A percentile compares a stretch with the other conserved stretches of the same genome.
These are phyloP conservation scores for Vaccinium myrtillus DNA, from an alignment of 148 eudicot genomes.

Conservation along the genomic window DNA sequence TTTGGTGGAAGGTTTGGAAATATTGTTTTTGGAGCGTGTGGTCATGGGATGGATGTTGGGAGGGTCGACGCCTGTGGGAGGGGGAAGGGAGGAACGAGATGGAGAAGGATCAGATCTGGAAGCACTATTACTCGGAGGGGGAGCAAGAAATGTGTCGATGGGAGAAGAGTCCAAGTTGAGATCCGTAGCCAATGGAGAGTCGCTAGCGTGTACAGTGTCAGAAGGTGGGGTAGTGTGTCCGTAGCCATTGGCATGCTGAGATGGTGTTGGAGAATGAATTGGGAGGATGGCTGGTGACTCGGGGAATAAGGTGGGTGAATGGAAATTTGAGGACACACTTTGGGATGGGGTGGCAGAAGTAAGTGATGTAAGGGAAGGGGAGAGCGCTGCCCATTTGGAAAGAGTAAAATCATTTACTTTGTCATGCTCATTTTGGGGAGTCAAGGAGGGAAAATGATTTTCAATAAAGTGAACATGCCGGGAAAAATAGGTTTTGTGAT, in stretches of 20 bases:
- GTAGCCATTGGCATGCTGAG: no score
- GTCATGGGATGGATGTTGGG: neutral
- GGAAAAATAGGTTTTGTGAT: neutral
- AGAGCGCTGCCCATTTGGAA: neutral
- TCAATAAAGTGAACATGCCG: constrained; percentile 11
- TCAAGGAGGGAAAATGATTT: neutral
- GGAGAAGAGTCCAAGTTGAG: constrained; percentile 5
- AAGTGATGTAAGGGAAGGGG: neutral
- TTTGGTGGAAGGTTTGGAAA: neutral
- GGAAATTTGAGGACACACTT: neutral
- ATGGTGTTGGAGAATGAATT: neutral
- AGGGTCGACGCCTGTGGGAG: neutral
- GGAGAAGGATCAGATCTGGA: neutral
- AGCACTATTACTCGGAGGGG: neutral
- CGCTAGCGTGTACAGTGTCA: neutral
- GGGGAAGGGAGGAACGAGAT: no score
- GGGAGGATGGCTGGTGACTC: neutral
- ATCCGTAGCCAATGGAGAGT: neutral
- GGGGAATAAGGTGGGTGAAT: neutral
- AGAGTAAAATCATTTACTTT: neutral
- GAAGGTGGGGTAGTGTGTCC: neutral
- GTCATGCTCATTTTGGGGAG: neutral
- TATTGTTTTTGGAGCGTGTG: neutral
- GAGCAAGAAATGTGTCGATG: neutral
- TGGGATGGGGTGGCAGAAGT: neutral